Evolutionary conservation across 2,329 filamentous ascomycete species (phyloP).

Genomic region (Botryotinia globosa): DNA sequence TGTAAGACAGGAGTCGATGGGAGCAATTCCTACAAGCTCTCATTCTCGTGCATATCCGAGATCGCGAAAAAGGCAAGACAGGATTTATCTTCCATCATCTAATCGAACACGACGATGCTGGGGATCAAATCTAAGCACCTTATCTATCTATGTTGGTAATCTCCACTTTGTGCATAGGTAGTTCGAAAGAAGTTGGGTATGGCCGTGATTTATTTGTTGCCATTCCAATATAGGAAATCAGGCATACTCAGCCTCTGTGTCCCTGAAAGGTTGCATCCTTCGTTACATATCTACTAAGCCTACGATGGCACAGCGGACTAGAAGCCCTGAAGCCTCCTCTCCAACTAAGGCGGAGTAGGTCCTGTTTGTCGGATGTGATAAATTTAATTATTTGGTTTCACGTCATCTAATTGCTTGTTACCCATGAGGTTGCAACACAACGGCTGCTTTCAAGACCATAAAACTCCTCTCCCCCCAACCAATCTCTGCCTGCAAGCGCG

Average conservation of each 20-base stretch:
- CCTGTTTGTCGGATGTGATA: slow-evolving; percentile 9
- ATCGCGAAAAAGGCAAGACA: not conserved
- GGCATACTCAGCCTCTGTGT: slow-evolving; percentile 14
- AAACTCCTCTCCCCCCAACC: not conserved
- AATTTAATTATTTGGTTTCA: slow-evolving; percentile 8
- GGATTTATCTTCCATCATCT: no score
- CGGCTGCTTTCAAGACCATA: slow-evolving; percentile 14
- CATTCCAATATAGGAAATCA: not conserved
- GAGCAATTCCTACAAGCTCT: not conserved
- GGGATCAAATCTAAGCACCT: not conserved
- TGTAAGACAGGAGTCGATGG: not conserved
- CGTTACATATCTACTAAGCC: slow-evolving; percentile 13
- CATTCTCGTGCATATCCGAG: not conserved
- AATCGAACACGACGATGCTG: not conserved
- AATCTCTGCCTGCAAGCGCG: not conserved
- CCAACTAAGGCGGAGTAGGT: slow-evolving; percentile 17
- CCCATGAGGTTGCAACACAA: not conserved
- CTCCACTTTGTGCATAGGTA: slow-evolving; percentile 12
- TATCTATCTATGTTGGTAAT: slow-evolving; percentile 7
- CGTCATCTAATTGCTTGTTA: slow-evolving; percentile 6
- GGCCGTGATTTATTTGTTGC: not conserved
- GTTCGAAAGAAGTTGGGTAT: not conserved
- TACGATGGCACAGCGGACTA: slow-evolving; percentile 15
- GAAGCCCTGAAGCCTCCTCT: slow-evolving; percentile 15
- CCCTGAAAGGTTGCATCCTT: slow-evolving; percentile 18